phyloP scores from a whole-genome alignment of 2,329 filamentous ascomycete genomes.

The Cyphellophora europaea region DNA sequence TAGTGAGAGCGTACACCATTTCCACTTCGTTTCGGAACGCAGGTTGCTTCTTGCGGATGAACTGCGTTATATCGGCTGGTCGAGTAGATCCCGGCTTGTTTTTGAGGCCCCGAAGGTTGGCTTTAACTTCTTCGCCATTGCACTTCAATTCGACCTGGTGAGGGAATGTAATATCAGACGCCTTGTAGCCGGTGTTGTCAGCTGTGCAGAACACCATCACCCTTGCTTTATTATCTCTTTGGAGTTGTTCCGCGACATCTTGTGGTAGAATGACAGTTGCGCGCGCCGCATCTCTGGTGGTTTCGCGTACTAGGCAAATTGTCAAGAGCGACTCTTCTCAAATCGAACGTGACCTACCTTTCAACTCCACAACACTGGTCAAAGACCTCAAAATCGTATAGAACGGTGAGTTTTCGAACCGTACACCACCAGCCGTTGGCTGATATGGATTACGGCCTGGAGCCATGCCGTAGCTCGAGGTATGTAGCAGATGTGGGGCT shows the following conservation, averaged over 20 bases:
- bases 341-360: conserved; percentile 57
- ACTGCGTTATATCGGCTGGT: conserved; percentile 79
- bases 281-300: conserved; percentile 48
- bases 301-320: conserved; percentile 43
- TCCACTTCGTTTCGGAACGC: conserved; percentile 68
- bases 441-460: conserved; percentile 3
- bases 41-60: conserved; percentile 53
- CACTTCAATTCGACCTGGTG: conserved; percentile 87
- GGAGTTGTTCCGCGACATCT: conserved; percentile 45
- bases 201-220: conserved; percentile 78
- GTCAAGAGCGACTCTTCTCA: conserved; percentile 13
- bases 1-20: conserved; percentile 86
- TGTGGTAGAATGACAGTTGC: conserved; percentile 51
- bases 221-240: conserved; percentile 52
- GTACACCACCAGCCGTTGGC: not conserved
- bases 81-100: conserved; percentile 92
- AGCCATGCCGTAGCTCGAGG: no score
- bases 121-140: conserved; percentile 78
- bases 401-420: conserved; percentile 75
- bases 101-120: conserved; percentile 89
- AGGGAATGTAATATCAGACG: conserved; percentile 72
- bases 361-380: conserved; percentile 57
- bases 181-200: conserved; percentile 44
- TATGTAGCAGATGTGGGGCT: no score
- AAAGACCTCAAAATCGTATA: conserved; percentile 62